These are phyloP conservation scores for Aquanectria penicillioides DNA, from an alignment of 2,329 filamentous ascomycete species.

Conservation along the genomic window DNA sequence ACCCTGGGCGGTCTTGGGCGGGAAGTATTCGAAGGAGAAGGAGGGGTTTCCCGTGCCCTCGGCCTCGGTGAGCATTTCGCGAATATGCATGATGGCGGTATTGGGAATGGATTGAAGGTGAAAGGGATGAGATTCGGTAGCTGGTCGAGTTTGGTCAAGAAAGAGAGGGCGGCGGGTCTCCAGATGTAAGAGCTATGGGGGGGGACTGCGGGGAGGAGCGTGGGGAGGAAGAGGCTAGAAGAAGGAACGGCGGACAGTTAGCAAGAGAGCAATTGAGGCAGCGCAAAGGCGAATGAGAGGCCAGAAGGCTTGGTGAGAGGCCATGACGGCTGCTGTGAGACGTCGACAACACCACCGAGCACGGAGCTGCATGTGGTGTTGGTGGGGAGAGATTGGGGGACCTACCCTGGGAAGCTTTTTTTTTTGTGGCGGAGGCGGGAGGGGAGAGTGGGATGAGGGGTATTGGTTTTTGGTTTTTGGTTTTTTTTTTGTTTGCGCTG, in stretches of 20 bases:
- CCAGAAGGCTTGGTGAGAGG: neutral
- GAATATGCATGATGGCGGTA: constrained; percentile 85
- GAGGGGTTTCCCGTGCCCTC: constrained; percentile 82
- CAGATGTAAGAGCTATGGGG: constrained; percentile 7
- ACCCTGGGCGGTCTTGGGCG: constrained; percentile 95
- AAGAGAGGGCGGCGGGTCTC: constrained; percentile 3
- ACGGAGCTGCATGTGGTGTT: neutral
- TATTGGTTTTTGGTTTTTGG: constrained; percentile 14
- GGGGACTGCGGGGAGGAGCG: constrained; percentile 16
- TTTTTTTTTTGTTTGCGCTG: constrained; percentile 21
- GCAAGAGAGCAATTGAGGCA: constrained; percentile 11
- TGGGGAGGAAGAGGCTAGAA: constrained; percentile 2
- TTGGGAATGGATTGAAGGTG: neutral
- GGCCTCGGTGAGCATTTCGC: constrained; percentile 86
- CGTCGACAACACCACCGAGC: constrained; percentile 10
- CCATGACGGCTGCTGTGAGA: constrained; percentile 5
- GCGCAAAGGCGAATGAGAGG: neutral
- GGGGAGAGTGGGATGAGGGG: constrained; percentile 21
- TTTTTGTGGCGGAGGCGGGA: neutral
- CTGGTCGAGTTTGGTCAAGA: neutral
- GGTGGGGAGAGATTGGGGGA: constrained; percentile 6
- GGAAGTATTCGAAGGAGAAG: constrained; percentile 99
- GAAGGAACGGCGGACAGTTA: neutral
- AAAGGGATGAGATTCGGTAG: neutral
- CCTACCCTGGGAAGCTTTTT: constrained; percentile 11